Evolutionary conservation across 371 early-diverging fungal species (phyloP).

Genomic region (Haplosporangium sp.): DNA sequence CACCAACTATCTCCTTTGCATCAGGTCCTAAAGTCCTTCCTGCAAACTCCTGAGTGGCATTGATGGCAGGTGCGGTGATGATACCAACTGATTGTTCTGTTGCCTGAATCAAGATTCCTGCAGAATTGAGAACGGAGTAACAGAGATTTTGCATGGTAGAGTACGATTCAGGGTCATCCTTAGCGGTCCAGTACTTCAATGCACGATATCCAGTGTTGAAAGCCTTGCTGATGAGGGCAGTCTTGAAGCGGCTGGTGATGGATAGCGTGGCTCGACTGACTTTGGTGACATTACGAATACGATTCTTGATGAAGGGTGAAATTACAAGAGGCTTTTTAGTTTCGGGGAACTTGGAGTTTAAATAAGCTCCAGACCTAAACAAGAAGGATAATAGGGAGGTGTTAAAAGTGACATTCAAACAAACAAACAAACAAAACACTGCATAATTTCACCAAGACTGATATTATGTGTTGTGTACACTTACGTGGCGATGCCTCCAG

Average conservation of each 20-base stretch:
- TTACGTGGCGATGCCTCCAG: constrained; percentile 46
- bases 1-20: constrained; percentile 33
- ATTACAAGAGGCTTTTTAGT: constrained; percentile 41
- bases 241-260: constrained; percentile 28
- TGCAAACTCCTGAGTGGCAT: constrained; percentile 40
- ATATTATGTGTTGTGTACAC: not conserved
- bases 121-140: constrained; percentile 47
- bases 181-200: constrained; percentile 40
- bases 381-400: too few relatives aligned
- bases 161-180: constrained; percentile 37
- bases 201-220: constrained; percentile 27
- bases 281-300: constrained; percentile 41
- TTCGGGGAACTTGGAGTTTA: constrained; percentile 51
- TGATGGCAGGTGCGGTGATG: constrained; percentile 35
- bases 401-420: not conserved
- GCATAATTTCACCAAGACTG: too few relatives aligned
- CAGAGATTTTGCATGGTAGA: constrained; percentile 50
- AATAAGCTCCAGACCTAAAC: constrained; percentile 28
- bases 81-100: constrained; percentile 43
- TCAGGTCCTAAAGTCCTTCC: constrained; percentile 38
- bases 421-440: too few relatives aligned
- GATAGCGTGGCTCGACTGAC: constrained; percentile 31
- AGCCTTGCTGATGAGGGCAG: constrained; percentile 23
- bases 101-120: constrained; percentile 48
- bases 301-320: constrained; percentile 52